Base-by-base conservation (phyloP, 495 filamentous ascomycete species). In the Hypoxylon fuscum region DNA sequence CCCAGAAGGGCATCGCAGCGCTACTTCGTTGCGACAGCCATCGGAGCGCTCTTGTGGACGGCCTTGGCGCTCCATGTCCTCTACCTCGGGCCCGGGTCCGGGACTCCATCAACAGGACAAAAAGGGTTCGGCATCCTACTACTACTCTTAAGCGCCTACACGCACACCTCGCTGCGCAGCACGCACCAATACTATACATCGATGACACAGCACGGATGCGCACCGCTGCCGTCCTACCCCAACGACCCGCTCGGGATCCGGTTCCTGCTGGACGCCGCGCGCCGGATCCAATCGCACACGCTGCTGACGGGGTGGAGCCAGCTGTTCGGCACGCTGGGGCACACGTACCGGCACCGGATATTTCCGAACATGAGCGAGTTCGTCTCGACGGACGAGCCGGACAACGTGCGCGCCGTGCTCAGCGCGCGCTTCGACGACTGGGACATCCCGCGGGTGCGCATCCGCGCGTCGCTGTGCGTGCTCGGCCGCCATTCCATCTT, bases 321-420 rank as follows among this genome's bases (percentile, higher is more conserved):
- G 1, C 49, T 59, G 1, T 73, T 77, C 29, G 46, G 38, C 8
- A 17, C 20, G 1, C 32, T 66, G 20, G 77, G 73, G 0, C 64
- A 69, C 8, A 81, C 79, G 1, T 68, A 71, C 59, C 63, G 64
- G 27, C 62, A 55, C 43, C 51, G 64, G 11, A n/a, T 62, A 0
- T 69, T 79, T 3, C 62, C 62, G 0, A 62, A 50, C 3, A 64
- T 71, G 25, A 34, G 15, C 2, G 62, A 63, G 38, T 29, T 64
- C 1, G 62, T 88, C 32, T 70, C 78, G 15, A 93, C 91, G 1
- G 78, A 76, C 42, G 90, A 96, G 17, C 86, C 86, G 0, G 85
- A 90, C 55, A 95, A 93, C 70, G 72, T 96, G 59, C 87, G 92
- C 59, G 78, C 88, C 0, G 75, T 94, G 3, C 80, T 95, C 3